Base-by-base conservation (phyloP, 179 eudicot species). In the Carnegiea gigantea region DNA sequence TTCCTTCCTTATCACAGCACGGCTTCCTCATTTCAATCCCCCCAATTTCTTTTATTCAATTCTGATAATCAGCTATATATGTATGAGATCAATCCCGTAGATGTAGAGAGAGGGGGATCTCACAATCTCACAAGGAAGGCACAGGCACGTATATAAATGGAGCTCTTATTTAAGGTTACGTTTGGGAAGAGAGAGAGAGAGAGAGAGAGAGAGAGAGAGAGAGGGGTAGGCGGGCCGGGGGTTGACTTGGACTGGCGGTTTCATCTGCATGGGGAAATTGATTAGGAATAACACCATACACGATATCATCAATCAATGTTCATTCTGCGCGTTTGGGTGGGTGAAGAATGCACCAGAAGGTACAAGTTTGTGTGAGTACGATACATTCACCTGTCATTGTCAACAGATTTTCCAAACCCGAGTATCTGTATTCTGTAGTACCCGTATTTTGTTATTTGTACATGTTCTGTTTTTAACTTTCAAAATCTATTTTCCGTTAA, bases 11-110 rank as follows among this genome's bases (percentile, higher is more conserved):
- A 15, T 64, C 80, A 57, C 82, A 78, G 30, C 76, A 76, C 70
- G 87, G 82, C 80, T 46, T 75, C 51, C 82, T 85, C 87, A 85
- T 85, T 51, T 51, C 18, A 51, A 51, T 51, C 57, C 18, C 53
- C 57, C 17, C 9, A 51, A 9, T 17, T 51, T 17, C 57, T 40
- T 51, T 51, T 51, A 40, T 40, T 40, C 44, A 40, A 40, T 5
- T 40, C 6, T 40, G 44, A 40, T 40, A 40, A 5, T 40, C 44
- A 40, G 44, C 62, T 54, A 54, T 15, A 4, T 54, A 15, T 15
- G 21, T 54, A 18, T 54, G 15, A 3, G 12, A 9, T 2, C 20
- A 23, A 21, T 11, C 28, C 1, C 30, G 23, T 12, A 4, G 40
- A 28, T 9, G 17, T 28, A 67, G 20, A 26, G 40, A 28, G 72